Evolutionary conservation across 108 stramenopile genomes (phyloP), one percentile per base, ranked within the genome.

Genomic region (Fistulifera solaris): DNA sequence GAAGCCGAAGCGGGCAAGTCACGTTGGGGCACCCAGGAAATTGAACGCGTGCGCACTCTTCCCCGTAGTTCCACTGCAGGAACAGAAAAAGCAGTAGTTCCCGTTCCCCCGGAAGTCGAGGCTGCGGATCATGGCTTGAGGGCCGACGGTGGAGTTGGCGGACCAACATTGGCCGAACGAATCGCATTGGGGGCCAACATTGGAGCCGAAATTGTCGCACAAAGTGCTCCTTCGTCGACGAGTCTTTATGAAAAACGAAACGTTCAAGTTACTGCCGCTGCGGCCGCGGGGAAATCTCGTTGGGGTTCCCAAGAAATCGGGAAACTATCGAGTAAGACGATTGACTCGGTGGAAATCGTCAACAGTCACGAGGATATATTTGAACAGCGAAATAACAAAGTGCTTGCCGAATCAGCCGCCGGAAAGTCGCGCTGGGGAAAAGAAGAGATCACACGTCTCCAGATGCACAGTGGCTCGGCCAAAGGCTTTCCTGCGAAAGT

Each of bases 11-110:
- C 78, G 31, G 87, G 87, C 26, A 82, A 80, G 50, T 80, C 83
- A 14, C 80, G 87, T 19, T 88, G 87, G 87, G 87, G 87, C 13
- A 63, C 62, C 61, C 63, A 48, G 65, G 87, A 88, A 51, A 52
- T 75, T 1, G 44, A 73, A 10, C 48, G 54, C 6, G 67, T 48
- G 56, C 57, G 49, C 13, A 35, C 6, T 35, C 31, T 35, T 35
- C 31, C 31, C 8, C 31, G 31, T 35, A 8, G 31, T 8, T 28
- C 54, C 26, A 45, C 7, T 14, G 22, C 48, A 40, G 68, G 61
- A 12, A 56, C 48, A n/a, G 40, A 38, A 28, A 54, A 49, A 25
- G 38, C 59, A 12, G 21, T 50, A 0, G 59, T 53, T 27, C 11
- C 44, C 3, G 44, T 19, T 21, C 21, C 11, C 7, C 56, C 67